Evolutionary conservation across 352 stramenopile genomes (phyloP), one percentile per base, ranked within the genome.

Genomic region (Pythium pectinolyticum): DNA sequence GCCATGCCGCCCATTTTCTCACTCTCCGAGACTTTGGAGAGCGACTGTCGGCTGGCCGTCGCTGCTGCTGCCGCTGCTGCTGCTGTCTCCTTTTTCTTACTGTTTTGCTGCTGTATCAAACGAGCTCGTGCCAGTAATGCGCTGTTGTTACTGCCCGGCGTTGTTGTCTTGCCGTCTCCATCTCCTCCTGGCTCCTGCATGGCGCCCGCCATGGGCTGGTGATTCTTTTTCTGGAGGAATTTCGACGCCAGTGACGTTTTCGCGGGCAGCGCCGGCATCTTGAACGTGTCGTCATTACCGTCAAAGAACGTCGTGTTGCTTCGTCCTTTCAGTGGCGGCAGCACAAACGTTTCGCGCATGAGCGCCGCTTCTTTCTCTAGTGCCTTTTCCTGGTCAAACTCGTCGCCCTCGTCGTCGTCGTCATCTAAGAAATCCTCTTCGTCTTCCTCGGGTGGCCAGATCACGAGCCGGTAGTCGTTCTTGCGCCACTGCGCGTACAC

Each of bases 391-490:
- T 77, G 82, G 28, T 92, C 82, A 15, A 87, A 64, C 1, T 60
- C 63, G 22, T 86, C 80, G 46, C 91, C 83, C 14, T 70, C 63
- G 45, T 86, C 80, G 46, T 92, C 83, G 37, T 94, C 86, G 28
- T 93, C 80, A 32, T 91, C 82, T 15, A 92, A 53, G 27, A 91
- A 71, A 45, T 92, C 83, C 68, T 93, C 82, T 57, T 92, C 86
- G 8, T 89, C 76, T 55, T 94, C 84, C 60, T 92, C 83, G 0
- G 83, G 84, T 32, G 83, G 83, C 82, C 85, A 93, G 39, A 94
- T 74, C 19, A 95, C 81, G 31, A 95, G 75, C 0, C 86, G 77
- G 50, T 94, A 92, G 60, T 95, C 85, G 40, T 94, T 96, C 50
- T 86, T 86, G 14, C 61, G 64, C 85, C 87, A 96, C 51, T 93